Evolutionary conservation across 2,329 filamentous ascomycete genomes (phyloP), one percentile per base, ranked within the genome.

Genomic region (Apiospora pterosperma): DNA sequence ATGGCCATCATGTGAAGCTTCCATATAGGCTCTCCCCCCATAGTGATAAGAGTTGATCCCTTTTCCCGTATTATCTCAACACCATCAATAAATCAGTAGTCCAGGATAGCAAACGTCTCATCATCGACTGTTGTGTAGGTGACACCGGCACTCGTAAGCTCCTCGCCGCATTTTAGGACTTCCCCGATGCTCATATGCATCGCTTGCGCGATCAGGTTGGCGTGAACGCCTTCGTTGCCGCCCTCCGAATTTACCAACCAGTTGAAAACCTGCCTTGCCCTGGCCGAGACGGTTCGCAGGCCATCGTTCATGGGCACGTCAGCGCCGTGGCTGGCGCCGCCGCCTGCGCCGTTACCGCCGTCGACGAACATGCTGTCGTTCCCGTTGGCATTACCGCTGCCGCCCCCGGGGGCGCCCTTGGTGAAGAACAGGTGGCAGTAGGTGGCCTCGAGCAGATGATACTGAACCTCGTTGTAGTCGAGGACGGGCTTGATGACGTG

Each of bases 121-220:
- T 98, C 95, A 78, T 98, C 93, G 7, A 97, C 85, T 11, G 96
- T 99, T 34, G 93, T 92, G 79, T 93, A 99, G 69, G 97, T 92
- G 71, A 92, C 75, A 36, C 93, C 92, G 63, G 87, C 79, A 2
- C 82, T 82, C 52, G 93, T 78, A 73, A 99, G 78, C 78, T 98
- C 93, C 71, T 97, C 92, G 11, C 91, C 88, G n/a, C 89, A 94
- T 62, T 85, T 87, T 70, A 89, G 81, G 16, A 96, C 91, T 58
- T 96, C 92, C 31, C 83, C 83, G 36, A 89, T 79, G 10, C 90
- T 83, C 78, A 97, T 79, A 8, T 86, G 83, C 21, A 90, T 82
- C 65, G 85, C 83, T 59, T 83, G 82, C 12, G 91, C 88, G 71
- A 99, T 92, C 66, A 90, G 82, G 72, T 95, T 90, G 69, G 94